Base-by-base conservation (phyloP, 129 eudicot genomes). In the Tagetes patula region DNA sequence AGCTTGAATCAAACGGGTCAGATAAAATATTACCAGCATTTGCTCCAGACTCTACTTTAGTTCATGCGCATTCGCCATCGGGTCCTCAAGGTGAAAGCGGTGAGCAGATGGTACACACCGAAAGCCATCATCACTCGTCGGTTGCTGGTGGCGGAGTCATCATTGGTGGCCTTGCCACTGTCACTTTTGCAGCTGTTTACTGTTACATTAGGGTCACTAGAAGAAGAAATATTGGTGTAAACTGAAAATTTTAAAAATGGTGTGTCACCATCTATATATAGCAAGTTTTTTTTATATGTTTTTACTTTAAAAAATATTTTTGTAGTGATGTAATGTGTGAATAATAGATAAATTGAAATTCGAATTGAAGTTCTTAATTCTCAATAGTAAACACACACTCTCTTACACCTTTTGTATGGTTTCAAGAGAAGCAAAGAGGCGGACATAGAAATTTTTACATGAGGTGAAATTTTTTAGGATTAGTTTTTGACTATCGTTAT, bases 161-260 rank as follows among this genome's bases (percentile, higher is more conserved):
- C 60, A 82, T 88, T 43, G 88, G 90, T 72, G 96, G 96, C 2
- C 89, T 88, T 71, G 81, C 70, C 0, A 82, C 85, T 27, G 87
- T 74, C 30, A 47, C 78, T 74, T 88, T 84, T n/a, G 96, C 88
- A 1, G 87, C 96, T 68, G 85, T 88, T 82, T 88, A 76, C 39
- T 85, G 91, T 73, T 88, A 88, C 82, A 86, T 87, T 70, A 77
- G 89, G 67, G 89, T 82, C 42, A 87, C 93, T 2, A 74, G 93
- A 13, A 77, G n/a, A 74, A 79, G 71, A n/a, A 79, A 67, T 3
- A 20, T 20, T 20, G 84, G 55, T 12, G 80, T 72, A 49, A 54
- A 78, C 27, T 79, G 74, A 78, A 27, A 61, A 78, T 6, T 76
- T 27, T 61, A 67, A 53, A 77, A 20, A 20, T 20, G 27, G 52